A percentile compares a stretch with the other conserved stretches of the same genome.
phyloP scores from a whole-genome alignment of 495 filamentous ascomycete species.

The Penicillium lividum region DNA sequence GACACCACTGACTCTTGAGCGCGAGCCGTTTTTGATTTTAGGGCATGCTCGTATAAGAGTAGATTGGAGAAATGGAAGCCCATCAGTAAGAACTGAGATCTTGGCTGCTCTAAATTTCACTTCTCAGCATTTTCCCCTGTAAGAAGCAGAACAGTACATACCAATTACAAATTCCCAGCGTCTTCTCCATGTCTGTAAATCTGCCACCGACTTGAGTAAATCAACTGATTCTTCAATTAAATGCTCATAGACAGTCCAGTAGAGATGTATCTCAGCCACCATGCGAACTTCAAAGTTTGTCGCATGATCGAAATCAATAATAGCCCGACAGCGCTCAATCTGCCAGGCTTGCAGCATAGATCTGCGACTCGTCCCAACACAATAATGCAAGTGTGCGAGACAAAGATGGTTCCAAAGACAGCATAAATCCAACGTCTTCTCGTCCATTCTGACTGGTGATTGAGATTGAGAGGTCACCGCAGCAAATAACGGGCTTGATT shows the following conservation, averaged over 20 bases:
- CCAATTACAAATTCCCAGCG: conserved; percentile 45
- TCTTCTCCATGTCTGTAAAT: conserved; percentile 39
- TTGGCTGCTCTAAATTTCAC: conserved; percentile 38
- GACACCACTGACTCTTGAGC: conserved; percentile 39
- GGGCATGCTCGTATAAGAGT: conserved; percentile 41
- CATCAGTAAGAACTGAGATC: conserved; percentile 51
- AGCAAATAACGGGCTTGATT: conserved; percentile 40
- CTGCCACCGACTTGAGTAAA: conserved; percentile 32
- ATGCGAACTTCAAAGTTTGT: conserved; percentile 50
- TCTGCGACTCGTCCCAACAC: conserved; percentile 44
- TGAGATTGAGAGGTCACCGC: conserved; percentile 20
- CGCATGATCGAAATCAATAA: conserved; percentile 40
- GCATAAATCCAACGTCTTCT: conserved; percentile 27
- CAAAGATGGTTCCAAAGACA: conserved; percentile 52
- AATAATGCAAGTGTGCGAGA: conserved; percentile 49
- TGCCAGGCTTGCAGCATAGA: conserved; percentile 40
- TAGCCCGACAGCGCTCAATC: conserved; percentile 36
- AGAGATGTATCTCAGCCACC: conserved; percentile 47
- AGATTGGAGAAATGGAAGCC: conserved; percentile 49
- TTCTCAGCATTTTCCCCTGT: not conserved
- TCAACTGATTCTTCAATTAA: conserved; percentile 28
- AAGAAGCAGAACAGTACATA: conserved; percentile 12
- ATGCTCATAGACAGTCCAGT: conserved; percentile 46
- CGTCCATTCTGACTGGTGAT: conserved; percentile 11
- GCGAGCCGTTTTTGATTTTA: conserved; percentile 38